phyloP scores from a whole-genome alignment of 73 alveolate genomes.

The Paraurostyla sp. region DNA sequence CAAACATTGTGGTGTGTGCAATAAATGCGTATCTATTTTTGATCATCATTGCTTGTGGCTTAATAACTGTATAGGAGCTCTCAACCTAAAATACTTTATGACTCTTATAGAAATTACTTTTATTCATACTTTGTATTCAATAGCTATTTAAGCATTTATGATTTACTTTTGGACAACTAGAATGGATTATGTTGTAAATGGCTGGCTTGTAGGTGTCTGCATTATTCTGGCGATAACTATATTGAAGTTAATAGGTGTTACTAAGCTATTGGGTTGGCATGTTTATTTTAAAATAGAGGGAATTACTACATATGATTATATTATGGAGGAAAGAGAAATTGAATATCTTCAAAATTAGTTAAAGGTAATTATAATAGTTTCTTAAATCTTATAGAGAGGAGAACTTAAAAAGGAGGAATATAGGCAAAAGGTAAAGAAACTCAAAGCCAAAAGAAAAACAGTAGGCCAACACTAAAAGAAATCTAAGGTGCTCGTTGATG shows the following conservation, averaged over 20 bases:
- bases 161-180: not conserved
- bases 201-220: not conserved
- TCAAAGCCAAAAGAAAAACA: no score
- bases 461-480: no score
- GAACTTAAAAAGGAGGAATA: no score
- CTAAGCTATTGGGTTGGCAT: not conserved
- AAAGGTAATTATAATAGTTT: no score
- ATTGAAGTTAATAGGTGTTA: not conserved
- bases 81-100: constrained; percentile 66
- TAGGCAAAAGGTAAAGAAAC: no score
- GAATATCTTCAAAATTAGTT: not conserved
- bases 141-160: not conserved
- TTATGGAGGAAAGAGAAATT: not conserved
- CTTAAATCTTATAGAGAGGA: no score
- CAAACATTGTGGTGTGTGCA: constrained; percentile 82
- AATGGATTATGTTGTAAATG: not conserved
- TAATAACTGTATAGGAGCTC: constrained; percentile 78
- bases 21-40: constrained; percentile 73
- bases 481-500: no score
- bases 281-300: not conserved
- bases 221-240: not conserved
- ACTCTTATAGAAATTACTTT: not conserved
- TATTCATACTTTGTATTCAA: not conserved
- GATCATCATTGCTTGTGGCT: constrained; percentile 88
- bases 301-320: constrained; percentile 31